These are phyloP conservation scores for Candida verbasci DNA, from an alignment of 805 yeast genomes.

Conservation along the genomic window DNA sequence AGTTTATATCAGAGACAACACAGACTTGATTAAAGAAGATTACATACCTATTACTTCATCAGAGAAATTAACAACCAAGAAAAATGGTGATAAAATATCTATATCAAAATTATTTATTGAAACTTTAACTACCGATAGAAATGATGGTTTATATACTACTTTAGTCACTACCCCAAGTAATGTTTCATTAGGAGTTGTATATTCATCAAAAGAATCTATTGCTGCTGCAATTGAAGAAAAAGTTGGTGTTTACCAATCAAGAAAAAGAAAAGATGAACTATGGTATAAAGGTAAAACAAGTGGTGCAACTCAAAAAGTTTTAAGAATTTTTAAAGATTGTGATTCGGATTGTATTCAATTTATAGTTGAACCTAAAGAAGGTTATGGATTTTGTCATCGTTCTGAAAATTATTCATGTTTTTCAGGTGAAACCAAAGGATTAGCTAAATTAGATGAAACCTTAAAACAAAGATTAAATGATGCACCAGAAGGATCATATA, in stretches of 20 bases:
- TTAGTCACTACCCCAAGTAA: slow-evolving; percentile 70
- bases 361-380: slow-evolving; percentile 71
- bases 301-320: slow-evolving; percentile 86
- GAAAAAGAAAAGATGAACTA: slow-evolving; percentile 70
- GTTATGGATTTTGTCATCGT: slow-evolving; percentile 91
- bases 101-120: slow-evolving; percentile 45
- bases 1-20: slow-evolving; percentile 20
- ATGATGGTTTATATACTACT: slow-evolving; percentile 82
- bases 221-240: slow-evolving; percentile 73
- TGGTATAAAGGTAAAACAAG: slow-evolving; percentile 97
- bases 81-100: slow-evolving; percentile 22
- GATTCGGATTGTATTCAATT: slow-evolving; percentile 90
- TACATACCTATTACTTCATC: slow-evolving; percentile 23
- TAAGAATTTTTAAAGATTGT: slow-evolving; percentile 73
- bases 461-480: slow-evolving; percentile 54
- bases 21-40: slow-evolving; percentile 24
- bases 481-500: slow-evolving; percentile 94
- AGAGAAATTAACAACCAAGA: slow-evolving; percentile 19
- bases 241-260: slow-evolving; percentile 90
- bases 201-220: slow-evolving; percentile 81
- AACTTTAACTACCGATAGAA: slow-evolving; percentile 70
- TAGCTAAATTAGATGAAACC: slow-evolving; percentile 63
- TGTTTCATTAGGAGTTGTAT: slow-evolving; percentile 76
- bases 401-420: slow-evolving; percentile 74
- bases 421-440: slow-evolving; percentile 57